These are phyloP conservation scores for Leishmania gerbilli DNA, from an alignment of 208 protist genomes.

Conservation along the genomic window DNA sequence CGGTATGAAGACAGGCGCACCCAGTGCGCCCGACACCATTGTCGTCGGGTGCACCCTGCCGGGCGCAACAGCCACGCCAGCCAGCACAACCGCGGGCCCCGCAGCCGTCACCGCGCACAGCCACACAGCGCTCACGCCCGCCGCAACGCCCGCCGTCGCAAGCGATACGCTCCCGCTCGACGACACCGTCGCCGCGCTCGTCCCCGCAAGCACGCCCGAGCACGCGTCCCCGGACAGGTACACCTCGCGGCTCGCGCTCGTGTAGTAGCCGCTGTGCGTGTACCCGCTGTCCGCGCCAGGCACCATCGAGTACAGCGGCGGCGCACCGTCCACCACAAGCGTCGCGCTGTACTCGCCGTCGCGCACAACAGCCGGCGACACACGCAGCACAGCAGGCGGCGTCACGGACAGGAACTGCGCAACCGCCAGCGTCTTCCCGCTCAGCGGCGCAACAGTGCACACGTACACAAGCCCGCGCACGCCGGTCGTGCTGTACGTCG, in stretches of 20 bases:
- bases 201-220: conserved; percentile 27
- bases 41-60: conserved; percentile 48
- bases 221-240: conserved; percentile 53
- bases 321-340: conserved; percentile 31
- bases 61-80: conserved; percentile 34
- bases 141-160: conserved; percentile 24
- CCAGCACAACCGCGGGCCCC: conserved; percentile 15
- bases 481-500: conserved; percentile 14
- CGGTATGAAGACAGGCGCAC: conserved; percentile 52
- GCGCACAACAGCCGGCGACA: conserved; percentile 50
- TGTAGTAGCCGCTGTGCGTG: conserved; percentile 40
- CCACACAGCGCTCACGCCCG: conserved; percentile 23
- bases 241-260: conserved; percentile 37
- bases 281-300: conserved; percentile 41
- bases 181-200: conserved; percentile 21
- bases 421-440: conserved; percentile 21
- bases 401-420: conserved; percentile 55
- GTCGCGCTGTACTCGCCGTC: conserved; percentile 46
- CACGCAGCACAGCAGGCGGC: conserved; percentile 35
- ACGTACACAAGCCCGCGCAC: conserved; percentile 51
- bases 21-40: conserved; percentile 43
- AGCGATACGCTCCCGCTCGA: conserved; percentile 28
- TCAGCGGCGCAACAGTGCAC: conserved; percentile 41
- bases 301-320: conserved; percentile 60
- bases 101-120: conserved; percentile 54